Evolutionary conservation across 805 yeast species (phyloP), one percentile per base, ranked within the genome.

Genomic region (Myxozyma melibiosi): DNA sequence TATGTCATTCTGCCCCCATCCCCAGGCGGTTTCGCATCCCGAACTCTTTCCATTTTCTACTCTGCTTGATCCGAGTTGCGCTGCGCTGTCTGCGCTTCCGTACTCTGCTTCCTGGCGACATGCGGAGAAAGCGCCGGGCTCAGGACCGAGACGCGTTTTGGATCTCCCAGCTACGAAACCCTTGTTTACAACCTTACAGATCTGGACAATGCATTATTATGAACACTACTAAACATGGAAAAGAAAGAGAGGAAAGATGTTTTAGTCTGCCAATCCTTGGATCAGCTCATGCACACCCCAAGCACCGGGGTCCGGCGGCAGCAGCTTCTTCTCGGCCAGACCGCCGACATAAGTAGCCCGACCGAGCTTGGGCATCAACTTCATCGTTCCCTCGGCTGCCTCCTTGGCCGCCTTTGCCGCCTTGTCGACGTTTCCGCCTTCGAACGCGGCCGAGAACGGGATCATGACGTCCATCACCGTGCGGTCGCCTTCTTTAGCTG

Each of bases 251-350:
- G 14, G 9, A 31, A 31, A 31, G 9, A 31, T 31, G 9, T 27
- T 34, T 45, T 24, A 47, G 37, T 37, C 42, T 31, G 42, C 44
- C 13, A 70, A 51, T 1, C 85, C 85, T 58, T 78, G 74, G 18
- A 82, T 68, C 13, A 82, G 68, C 18, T 81, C 88, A 38, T 82
- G 86, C 20, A 91, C 75, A 3, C 97, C 97, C 61, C 88, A 82
- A 1, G 97, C 97, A 62, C 97, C 97, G 2, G 97, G 97, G 67
- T 91, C 97, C 1, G 96, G 96, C 30, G 90, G 73, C 30, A 43
- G 38, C 20, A 45, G 16, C 2, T 43, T 24, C 31, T 43, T 41
- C 14, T 72, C 73, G 22, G 66, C 73, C 59, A 78, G 77, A 2
- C 39, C 60, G 13, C 50, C 53, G 30, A 91, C 97, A 69, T 91